phyloP scores from a whole-genome alignment of 2,329 filamentous ascomycete genomes.

The Penicillium hesseltinei region DNA sequence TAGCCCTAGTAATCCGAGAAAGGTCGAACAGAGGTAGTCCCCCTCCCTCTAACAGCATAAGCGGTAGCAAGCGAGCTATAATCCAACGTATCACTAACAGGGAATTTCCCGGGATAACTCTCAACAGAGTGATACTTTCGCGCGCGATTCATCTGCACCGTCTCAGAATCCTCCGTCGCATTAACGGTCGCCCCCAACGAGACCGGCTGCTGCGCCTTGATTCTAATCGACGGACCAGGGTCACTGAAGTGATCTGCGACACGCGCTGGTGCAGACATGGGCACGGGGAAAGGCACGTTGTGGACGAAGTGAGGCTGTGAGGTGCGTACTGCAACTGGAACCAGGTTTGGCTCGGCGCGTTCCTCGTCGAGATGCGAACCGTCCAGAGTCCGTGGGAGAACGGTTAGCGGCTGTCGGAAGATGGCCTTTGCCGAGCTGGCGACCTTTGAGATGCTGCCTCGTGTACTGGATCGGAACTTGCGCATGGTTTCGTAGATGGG shows the following conservation, averaged over 20 bases:
- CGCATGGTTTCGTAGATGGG: conserved; percentile 13
- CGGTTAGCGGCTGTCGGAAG: not conserved
- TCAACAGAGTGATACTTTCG: conserved; percentile 25
- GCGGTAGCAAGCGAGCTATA: conserved; percentile 28
- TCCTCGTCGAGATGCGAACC: not conserved
- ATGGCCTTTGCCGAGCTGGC: not conserved
- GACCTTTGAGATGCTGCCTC: conserved; percentile 2
- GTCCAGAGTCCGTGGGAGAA: not conserved
- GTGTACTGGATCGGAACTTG: conserved; percentile 1
- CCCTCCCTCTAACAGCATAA: conserved; percentile 23
- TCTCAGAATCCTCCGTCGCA: conserved; percentile 2
- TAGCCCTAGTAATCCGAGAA: conserved; percentile 29
- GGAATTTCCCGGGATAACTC: conserved; percentile 35
- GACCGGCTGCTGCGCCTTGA: not conserved
- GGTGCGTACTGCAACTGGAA: not conserved
- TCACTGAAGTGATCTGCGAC: conserved; percentile 6
- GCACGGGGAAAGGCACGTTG: not conserved
- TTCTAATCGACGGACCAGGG: conserved; percentile 1
- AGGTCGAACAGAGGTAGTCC: conserved; percentile 29
- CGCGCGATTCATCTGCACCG: conserved; percentile 15
- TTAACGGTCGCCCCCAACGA: conserved; percentile 9
- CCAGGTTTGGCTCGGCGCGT: not conserved
- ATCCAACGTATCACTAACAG: conserved; percentile 32
- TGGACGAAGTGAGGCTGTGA: not conserved
- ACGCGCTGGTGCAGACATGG: not conserved